A percentile compares a stretch with the other conserved stretches of the same genome.
Evolutionary conservation across 1,284 basidiomycete genomes (phyloP).

Genomic region (Phenoliferia sp.): DNA sequence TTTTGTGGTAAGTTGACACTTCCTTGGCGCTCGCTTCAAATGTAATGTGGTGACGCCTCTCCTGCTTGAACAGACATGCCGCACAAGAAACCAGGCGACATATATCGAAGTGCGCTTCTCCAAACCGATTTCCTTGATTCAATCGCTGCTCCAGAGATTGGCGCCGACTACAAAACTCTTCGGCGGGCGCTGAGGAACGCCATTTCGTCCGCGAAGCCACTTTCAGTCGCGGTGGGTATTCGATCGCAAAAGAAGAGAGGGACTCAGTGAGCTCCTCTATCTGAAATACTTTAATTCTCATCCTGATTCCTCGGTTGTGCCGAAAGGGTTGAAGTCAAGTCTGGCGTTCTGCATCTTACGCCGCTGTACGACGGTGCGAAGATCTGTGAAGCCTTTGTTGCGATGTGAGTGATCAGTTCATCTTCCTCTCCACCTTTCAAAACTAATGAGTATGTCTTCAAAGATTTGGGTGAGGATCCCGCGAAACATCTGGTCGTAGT

Average conservation of each 20-base stretch:
- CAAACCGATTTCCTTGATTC: background rate
- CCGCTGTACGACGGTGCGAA: background rate
- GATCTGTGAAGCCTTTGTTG: too few species aligned
- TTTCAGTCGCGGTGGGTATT: background rate
- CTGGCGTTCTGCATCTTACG: background rate
- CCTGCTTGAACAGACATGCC: background rate
- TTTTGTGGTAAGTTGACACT: background rate
- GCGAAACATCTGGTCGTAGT: too few species aligned
- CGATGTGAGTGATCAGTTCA: too few species aligned
- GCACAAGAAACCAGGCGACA: background rate
- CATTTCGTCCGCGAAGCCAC: background rate
- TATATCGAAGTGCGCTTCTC: background rate
- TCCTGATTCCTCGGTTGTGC: background rate
- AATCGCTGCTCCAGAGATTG: constrained; percentile 1
- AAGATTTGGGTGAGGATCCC: too few species aligned
- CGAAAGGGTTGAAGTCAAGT: background rate
- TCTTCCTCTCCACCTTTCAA: too few species aligned
- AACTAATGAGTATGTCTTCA: too few species aligned
- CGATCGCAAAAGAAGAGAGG: background rate
- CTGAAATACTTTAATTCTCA: background rate
- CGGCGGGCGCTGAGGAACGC: background rate
- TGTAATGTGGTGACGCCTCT: background rate
- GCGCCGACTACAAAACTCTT: background rate
- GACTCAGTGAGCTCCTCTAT: background rate
- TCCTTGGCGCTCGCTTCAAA: background rate